Base-by-base conservation (phyloP, 169 alveolate species). In the Prorocentrum cordatum region DNA sequence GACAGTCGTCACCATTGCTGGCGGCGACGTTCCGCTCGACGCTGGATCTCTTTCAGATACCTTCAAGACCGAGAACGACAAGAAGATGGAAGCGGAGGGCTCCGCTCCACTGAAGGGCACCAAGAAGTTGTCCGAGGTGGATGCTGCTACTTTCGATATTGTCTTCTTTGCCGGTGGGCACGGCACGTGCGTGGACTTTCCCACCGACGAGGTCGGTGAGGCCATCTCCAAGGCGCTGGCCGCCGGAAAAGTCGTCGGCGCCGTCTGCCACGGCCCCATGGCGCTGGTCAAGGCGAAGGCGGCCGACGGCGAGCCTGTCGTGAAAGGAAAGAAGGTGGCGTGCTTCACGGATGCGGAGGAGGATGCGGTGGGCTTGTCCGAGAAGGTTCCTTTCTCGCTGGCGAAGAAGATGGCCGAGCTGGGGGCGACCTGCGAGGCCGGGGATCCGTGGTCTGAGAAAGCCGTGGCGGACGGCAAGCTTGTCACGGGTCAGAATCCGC, bases 51-150 rank as follows among this genome's bases (percentile, higher is more conserved):
- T 59, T n/a, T 22, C 33, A 22, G 68, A 59, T 29, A 22, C 16
- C 33, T 59, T 59, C 68, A 59, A 59, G 68, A 59, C 68, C 36
- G 68, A 59, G 68, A 59, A 59, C 33, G 68, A 59, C 29, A 59
- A 59, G 68, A 22, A 29, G 27, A 24, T 59, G 35, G 29, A 22
- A 20, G 33, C n/a, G 35, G 22, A 27, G 27, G 68, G 68, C 14
- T 12, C 20, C 33, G n/a, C n/a, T n/a, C 20, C 27, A 27, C 33
- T 59, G 33, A 27, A 59, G 33, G 33, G 32, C 27, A 59, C 68
- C 20, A 59, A 59, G 68, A 22, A 22, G 68, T 12, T 59, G 27
- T 24, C 35, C 33, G 68, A 59, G 32, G 12, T 59, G 68, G 68
- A 59, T 29, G 32, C 33, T 6, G 68, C 2, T 22, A 26, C 68